Evolutionary conservation across 495 filamentous ascomycete genomes (phyloP).

Genomic region (Staphylotrichum longicolle): DNA sequence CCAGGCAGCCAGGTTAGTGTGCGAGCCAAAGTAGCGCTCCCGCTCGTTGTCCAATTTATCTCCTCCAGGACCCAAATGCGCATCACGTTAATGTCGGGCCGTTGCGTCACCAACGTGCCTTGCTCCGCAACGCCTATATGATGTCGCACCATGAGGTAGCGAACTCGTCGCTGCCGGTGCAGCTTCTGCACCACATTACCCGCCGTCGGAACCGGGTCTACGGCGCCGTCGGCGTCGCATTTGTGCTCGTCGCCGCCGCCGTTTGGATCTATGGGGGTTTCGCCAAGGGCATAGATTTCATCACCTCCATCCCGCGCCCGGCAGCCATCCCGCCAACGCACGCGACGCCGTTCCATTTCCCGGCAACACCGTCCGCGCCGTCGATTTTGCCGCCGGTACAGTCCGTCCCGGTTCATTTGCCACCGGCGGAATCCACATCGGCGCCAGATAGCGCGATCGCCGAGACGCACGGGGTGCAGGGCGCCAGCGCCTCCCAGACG

Average conservation of each 20-base stretch:
- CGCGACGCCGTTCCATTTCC: background rate
- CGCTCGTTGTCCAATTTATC: background rate
- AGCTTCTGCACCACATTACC: constrained; percentile 11
- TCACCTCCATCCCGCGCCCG: constrained; percentile 3
- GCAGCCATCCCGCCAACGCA: background rate
- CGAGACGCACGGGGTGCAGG: too few species aligned
- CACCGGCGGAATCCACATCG: too few species aligned
- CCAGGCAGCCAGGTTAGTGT: too few species aligned
- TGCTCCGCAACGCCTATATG: background rate
- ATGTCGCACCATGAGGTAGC: constrained; percentile 10
- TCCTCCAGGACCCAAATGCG: background rate
- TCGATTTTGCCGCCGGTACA: too few species aligned
- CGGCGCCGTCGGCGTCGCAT: constrained; percentile 2
- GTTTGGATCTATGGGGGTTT: constrained; percentile 13
- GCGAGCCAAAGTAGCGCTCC: too few species aligned
- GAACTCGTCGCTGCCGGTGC: constrained; percentile 9
- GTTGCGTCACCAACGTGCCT: background rate
- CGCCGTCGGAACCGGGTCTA: constrained; percentile 11
- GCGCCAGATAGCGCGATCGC: too few species aligned
- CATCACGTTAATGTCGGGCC: background rate
- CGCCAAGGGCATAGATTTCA: constrained; percentile 8
- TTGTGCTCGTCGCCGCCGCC: constrained; percentile 3
- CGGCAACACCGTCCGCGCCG: too few species aligned
- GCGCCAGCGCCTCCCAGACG: background rate
- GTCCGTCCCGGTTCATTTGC: too few species aligned